These are phyloP conservation scores for Penicillium dipodomyicola DNA, from an alignment of 495 filamentous ascomycete species.

Conservation along the genomic window DNA sequence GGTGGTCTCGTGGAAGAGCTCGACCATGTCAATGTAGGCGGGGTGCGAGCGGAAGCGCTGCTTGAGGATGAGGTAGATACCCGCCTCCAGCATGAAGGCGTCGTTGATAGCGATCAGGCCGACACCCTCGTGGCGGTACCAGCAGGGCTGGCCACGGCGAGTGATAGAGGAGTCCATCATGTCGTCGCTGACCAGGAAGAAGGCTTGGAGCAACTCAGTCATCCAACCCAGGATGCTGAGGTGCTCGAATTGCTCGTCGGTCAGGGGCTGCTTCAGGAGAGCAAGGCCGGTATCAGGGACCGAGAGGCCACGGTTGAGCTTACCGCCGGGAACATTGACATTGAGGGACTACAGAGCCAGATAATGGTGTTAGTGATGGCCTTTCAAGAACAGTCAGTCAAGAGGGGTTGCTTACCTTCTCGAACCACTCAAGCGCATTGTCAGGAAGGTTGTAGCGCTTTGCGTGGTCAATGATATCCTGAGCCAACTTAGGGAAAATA, in stretches of 20 bases:
- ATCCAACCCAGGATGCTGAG: conserved; percentile 89
- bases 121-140: conserved; percentile 84
- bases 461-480: conserved; percentile 72
- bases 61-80: conserved; percentile 88
- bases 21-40: conserved; percentile 82
- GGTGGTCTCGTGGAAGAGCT: conserved; percentile 92
- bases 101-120: conserved; percentile 98
- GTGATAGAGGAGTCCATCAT: conserved; percentile 97
- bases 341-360: conserved; percentile 59
- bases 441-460: conserved; percentile 77
- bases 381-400: not conserved
- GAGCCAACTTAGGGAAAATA: conserved; percentile 75
- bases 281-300: conserved; percentile 85
- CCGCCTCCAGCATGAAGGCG: conserved; percentile 88
- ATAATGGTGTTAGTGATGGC: not conserved
- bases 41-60: conserved; percentile 86
- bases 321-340: conserved; percentile 87
- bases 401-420: conserved; percentile 56
- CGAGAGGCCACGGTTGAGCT: conserved; percentile 98
- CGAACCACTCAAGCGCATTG: conserved; percentile 82
- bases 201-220: conserved; percentile 95
- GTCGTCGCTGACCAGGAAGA: conserved; percentile 98
- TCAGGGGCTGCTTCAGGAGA: conserved; percentile 70
- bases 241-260: conserved; percentile 76
- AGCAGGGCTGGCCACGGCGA: conserved; percentile 88